Percentiles rank a stretch among this genome's conserved stretches.
Evolutionary conservation across 2,329 filamentous ascomycete species (phyloP).

Genomic region (Cercospora janseana): DNA sequence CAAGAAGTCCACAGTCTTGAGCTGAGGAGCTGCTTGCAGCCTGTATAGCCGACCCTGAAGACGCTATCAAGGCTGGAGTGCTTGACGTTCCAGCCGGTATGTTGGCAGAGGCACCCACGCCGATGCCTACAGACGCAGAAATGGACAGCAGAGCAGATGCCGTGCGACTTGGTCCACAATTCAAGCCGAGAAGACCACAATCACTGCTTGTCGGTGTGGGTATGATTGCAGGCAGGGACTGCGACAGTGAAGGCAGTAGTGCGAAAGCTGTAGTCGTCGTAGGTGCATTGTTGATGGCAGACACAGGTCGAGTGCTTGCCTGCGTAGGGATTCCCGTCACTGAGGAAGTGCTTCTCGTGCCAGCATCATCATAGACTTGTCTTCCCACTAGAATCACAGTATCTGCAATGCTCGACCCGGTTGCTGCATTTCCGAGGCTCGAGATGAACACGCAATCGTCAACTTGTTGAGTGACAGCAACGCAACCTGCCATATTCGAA

Average conservation of each 20-base stretch:
- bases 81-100: background rate
- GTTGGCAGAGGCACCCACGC: background rate
- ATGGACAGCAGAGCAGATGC: background rate
- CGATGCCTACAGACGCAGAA: background rate
- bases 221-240: constrained; percentile 5
- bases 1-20: background rate
- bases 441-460: constrained; percentile 24
- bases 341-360: constrained; percentile 10
- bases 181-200: constrained; percentile 6
- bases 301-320: constrained; percentile 12
- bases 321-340: constrained; percentile 12
- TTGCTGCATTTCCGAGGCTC: constrained; percentile 15
- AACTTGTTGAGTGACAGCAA: constrained; percentile 21
- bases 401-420: constrained; percentile 22
- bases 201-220: background rate
- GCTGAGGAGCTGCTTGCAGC: background rate
- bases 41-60: too few species aligned
- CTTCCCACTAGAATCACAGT: constrained; percentile 24
- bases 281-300: constrained; percentile 10
- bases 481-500: constrained; percentile 20
- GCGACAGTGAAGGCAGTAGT: background rate
- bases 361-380: constrained; percentile 12
- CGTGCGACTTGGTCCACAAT: constrained; percentile 2
- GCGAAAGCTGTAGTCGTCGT: constrained; percentile 10
- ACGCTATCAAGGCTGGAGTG: background rate